Evolutionary conservation across 805 yeast species (phyloP).

Genomic region (Naumovozyma baii): DNA sequence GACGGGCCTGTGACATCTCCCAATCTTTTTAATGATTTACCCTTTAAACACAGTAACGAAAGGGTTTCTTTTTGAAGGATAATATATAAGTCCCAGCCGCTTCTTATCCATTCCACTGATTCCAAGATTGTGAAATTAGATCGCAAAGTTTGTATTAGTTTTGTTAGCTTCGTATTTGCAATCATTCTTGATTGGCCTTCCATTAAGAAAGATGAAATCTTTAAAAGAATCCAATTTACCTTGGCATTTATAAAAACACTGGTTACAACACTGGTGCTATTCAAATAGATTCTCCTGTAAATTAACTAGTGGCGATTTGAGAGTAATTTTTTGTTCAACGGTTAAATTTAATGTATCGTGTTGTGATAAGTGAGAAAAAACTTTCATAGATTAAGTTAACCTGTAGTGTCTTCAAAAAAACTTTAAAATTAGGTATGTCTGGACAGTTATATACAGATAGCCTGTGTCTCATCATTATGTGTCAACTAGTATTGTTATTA

Average conservation of each 20-base stretch:
- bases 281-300: conserved; percentile 33
- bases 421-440: neutral
- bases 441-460: neutral
- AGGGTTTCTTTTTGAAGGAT: conserved; percentile 27
- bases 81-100: conserved; percentile 36
- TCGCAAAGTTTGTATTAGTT: conserved; percentile 22
- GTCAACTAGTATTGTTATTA: too few species aligned
- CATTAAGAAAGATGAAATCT: conserved; percentile 17
- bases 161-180: conserved; percentile 25
- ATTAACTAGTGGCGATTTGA: conserved; percentile 25
- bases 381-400: conserved; percentile 26
- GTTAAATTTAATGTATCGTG: conserved; percentile 25
- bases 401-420: conserved; percentile 16
- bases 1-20: conserved; percentile 35
- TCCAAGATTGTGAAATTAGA: conserved; percentile 18
- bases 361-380: conserved; percentile 31
- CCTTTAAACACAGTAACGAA: conserved; percentile 20
- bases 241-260: conserved; percentile 30
- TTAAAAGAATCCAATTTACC: conserved; percentile 33
- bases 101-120: conserved; percentile 31
- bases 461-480: neutral
- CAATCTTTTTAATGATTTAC: conserved; percentile 26
- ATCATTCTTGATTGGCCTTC: conserved; percentile 23
- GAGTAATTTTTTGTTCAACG: conserved; percentile 24
- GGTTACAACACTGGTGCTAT: conserved; percentile 34